Evolutionary conservation across 805 yeast genomes (phyloP), one percentile per base, ranked within the genome.

Genomic region (Suhomyces sp.): DNA sequence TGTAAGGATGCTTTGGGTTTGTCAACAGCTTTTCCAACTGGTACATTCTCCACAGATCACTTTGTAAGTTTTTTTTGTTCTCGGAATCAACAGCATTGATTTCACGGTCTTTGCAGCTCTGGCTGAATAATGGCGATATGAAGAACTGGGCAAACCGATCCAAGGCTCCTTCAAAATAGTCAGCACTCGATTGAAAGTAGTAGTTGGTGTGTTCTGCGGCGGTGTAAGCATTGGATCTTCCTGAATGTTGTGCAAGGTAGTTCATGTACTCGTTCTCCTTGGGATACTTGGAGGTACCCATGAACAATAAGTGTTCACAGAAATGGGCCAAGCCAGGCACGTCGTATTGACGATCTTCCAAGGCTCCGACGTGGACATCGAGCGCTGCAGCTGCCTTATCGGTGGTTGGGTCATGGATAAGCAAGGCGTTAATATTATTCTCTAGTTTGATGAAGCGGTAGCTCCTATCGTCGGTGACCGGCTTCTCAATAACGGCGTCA

Each of bases 31-130:
- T 87, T 50, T 88, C 92, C 48, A 93, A 75, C 71, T 93, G 98
- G 62, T 86, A 85, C 46, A 89, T 71, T 62, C 98, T 82, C 97
- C 98, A 91, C 44, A 72, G 65, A 68, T 93, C 99, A 64, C 80
- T 87, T 68, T 93, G 98, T 48, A 94, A 74, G 66, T 93, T 93
- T 72, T 94, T 93, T 67, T 91, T 93, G 73, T 93, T 90, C 71
- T 93, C 99, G 37, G 96, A 87, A 68, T 93, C 97, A 8, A 93
- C 98, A 1, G 98, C 98, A 56, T 84, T 82, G 60, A 93, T 87
- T 69, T 93, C 99, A 51, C 97, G 79, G 63, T 91, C 97, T 64
- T 90, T 89, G 64, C 97, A 86, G 56, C 83, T 76, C 58, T 59
- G 73, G 56, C 77, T 74, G 62, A 93, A 93, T 59, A 93, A 73